phyloP scores from a whole-genome alignment of 768 basidiomycete genomes.

The Boletus pseudo-olivaceus region DNA sequence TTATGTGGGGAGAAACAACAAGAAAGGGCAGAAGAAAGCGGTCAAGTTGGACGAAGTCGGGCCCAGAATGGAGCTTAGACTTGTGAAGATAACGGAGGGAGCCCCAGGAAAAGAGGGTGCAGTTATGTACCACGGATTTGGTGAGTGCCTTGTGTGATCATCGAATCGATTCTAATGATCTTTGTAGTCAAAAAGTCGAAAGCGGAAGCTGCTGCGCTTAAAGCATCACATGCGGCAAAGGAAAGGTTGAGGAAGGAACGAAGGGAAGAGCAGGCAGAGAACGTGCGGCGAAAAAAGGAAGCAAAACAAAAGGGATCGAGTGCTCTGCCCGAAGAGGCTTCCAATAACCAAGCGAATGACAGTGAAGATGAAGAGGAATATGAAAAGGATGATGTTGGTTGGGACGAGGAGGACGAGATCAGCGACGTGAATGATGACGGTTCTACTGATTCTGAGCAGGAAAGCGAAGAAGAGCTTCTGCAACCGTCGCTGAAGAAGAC shows the following conservation, averaged over 20 bases:
- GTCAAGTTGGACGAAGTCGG: conserved; percentile 93
- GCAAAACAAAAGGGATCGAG: conserved; percentile 26
- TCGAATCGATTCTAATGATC: conserved; percentile 3
- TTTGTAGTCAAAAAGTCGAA: conserved; percentile 83
- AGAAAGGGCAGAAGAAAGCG: conserved; percentile 85
- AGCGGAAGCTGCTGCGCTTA: conserved; percentile 62
- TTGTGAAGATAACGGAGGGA: conserved; percentile 95
- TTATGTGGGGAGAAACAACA: conserved; percentile 94
- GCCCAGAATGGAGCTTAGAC: conserved; percentile 86
- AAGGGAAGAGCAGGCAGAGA: conserved; percentile 86
- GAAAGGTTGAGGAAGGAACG: conserved; percentile 73
- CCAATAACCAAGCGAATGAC: conserved; percentile 41
- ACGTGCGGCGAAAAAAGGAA: conserved; percentile 81
- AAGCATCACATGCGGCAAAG: conserved; percentile 73
- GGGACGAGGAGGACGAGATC: conserved; percentile 65
- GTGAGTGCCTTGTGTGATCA: conserved; percentile 43
- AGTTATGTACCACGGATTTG: conserved; percentile 92
- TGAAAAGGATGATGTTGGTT: conserved; percentile 36
- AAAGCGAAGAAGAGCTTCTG: conserved; percentile 47
- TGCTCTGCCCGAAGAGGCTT: conserved; percentile 28
- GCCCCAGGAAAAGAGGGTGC: conserved; percentile 89
- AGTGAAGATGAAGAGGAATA: conserved; percentile 40
- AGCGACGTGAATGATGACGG: conserved; percentile 51
- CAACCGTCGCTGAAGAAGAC: conserved; percentile 52
- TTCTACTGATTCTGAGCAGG: conserved; percentile 40